Evolutionary conservation across 352 stramenopile species (phyloP).

Genomic region (Plasmopara viticola): DNA sequence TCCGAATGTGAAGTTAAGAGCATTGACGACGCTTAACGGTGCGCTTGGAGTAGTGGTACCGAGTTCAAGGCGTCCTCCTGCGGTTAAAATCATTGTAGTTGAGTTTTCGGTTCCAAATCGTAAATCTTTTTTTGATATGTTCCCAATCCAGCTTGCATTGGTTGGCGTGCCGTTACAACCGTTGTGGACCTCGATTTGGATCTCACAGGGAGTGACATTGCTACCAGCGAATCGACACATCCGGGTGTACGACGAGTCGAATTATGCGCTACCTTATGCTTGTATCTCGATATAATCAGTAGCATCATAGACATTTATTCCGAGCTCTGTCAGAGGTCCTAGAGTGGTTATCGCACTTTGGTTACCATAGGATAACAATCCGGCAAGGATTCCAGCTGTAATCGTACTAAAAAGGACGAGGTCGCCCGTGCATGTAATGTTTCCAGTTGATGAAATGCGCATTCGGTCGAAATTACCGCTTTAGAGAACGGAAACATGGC

Average conservation of each 20-base stretch:
- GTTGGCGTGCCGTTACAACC: neutral
- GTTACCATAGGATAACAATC: constrained; percentile 1
- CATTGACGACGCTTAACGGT: neutral
- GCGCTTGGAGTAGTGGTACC: neutral
- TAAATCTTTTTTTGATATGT: neutral
- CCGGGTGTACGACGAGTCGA: neutral
- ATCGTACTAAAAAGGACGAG: too few relatives aligned
- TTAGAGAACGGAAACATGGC: too few relatives aligned
- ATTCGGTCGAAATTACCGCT: too few relatives aligned
- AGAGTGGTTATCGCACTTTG: neutral
- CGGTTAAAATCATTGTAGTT: constrained; percentile 1
- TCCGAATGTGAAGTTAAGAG: neutral
- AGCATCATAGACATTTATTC: too few relatives aligned
- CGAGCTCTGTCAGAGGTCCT: neutral
- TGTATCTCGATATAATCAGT: too few relatives aligned
- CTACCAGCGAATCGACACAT: neutral
- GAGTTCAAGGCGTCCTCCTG: neutral
- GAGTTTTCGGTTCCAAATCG: constrained; percentile 1
- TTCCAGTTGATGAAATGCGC: too few relatives aligned
- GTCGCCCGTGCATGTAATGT: too few relatives aligned
- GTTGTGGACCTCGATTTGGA: neutral
- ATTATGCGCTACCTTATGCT: neutral
- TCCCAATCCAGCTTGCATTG: neutral
- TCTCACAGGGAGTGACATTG: neutral
- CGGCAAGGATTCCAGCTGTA: neutral